Conservation (phyloP, 2,329 filamentous ascomycete species). For the Cercospora sp. region DNA sequence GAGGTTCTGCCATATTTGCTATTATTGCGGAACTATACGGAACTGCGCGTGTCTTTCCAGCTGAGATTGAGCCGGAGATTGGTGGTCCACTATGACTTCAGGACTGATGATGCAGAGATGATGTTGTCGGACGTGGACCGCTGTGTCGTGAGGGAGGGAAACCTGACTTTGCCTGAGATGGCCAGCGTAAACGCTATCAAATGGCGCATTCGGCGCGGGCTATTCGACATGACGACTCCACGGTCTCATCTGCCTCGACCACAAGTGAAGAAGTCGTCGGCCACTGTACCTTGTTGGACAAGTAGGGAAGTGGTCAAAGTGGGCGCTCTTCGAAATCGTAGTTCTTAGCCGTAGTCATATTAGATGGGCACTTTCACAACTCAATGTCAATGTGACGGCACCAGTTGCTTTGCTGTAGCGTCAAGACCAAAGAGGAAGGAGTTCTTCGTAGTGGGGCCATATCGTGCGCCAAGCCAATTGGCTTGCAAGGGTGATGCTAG, state of each 20-base stretch:
- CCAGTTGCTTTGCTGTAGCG: background rate
- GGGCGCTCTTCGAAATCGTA: no score
- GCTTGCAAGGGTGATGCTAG: background rate
- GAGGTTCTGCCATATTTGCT: slow-evolving; percentile 15
- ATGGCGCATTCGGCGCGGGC: slow-evolving; percentile 15
- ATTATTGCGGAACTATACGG: background rate
- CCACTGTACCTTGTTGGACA: background rate
- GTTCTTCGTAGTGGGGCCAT: background rate
- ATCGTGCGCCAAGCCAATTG: background rate
- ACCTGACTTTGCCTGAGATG: slow-evolving; percentile 20
- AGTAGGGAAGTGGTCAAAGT: background rate
- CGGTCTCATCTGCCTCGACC: background rate
- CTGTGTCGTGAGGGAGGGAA: slow-evolving; percentile 16
- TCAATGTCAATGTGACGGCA: background rate
- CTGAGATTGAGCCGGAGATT: slow-evolving; percentile 21
- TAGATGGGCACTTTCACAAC: background rate
- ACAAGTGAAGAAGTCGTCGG: background rate
- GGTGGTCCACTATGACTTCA: slow-evolving; percentile 24
- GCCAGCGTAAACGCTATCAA: slow-evolving; percentile 20
- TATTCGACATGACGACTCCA: slow-evolving; percentile 13
- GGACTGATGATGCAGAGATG: background rate
- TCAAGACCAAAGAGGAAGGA: background rate
- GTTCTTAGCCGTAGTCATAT: background rate
- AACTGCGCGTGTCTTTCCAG: slow-evolving; percentile 20
- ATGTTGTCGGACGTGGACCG: slow-evolving; percentile 21